These are phyloP conservation scores for Eleusine coracana DNA, from an alignment of 176 grass and related monocot genomes.

Conservation along the genomic window DNA sequence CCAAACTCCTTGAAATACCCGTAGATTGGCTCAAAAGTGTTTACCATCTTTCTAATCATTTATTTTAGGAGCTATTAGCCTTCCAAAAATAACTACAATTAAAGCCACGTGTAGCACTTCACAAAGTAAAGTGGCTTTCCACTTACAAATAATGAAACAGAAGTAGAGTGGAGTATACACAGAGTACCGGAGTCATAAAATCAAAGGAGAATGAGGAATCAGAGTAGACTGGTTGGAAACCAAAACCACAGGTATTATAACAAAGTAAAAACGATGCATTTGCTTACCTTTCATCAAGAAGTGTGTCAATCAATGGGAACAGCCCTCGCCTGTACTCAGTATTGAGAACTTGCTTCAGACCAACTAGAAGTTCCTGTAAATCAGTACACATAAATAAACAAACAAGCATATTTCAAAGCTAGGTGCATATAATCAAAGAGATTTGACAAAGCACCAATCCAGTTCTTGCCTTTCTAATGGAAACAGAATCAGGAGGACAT, in stretches of 20 bases:
- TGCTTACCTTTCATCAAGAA: conserved; percentile 96
- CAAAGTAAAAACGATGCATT: conserved; percentile 1
- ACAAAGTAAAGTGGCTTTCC: conserved; percentile 24
- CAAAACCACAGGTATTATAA: not conserved
- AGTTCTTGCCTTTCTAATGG: conserved; percentile 82
- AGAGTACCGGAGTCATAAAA: not conserved
- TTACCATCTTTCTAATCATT: not conserved
- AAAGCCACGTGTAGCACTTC: conserved; percentile 2
- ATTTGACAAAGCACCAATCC: not conserved
- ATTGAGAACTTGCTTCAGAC: conserved; percentile 93
- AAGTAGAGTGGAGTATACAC: conserved; percentile 10
- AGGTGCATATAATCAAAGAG: conserved; percentile 12
- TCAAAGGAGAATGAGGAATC: conserved; percentile 15
- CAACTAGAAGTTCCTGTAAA: conserved; percentile 88
- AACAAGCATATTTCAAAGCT: conserved; percentile 33
- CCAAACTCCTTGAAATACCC: not conserved
- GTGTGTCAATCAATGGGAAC: conserved; percentile 96
- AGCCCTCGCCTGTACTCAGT: conserved; percentile 88
- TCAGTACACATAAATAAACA: conserved; percentile 22
- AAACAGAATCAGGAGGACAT: conserved; percentile 94
- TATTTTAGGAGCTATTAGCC: conserved; percentile 24
- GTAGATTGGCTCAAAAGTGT: not conserved
- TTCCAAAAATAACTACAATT: conserved; percentile 23
- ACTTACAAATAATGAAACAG: conserved; percentile 14
- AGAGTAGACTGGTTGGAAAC: not conserved